phyloP scores from a whole-genome alignment of 768 basidiomycete genomes.

The Macrolepiota fuliginosa region DNA sequence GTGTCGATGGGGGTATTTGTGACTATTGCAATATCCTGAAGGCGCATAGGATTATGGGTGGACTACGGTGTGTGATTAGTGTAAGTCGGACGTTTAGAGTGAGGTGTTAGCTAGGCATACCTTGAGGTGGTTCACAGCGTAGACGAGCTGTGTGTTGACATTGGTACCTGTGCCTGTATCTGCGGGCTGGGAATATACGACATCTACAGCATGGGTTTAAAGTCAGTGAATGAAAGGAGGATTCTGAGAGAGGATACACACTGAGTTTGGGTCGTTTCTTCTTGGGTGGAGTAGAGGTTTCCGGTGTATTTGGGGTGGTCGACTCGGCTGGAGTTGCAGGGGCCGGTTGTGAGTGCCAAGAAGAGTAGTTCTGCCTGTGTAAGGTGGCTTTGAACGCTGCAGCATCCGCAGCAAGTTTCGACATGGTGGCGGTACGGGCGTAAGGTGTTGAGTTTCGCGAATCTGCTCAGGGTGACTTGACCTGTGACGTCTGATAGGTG shows the following conservation, averaged over 20 bases:
- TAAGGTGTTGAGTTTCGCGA: neutral
- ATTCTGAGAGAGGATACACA: conserved; percentile 29
- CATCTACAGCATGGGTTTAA: conserved; percentile 38
- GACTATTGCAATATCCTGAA: conserved; percentile 84
- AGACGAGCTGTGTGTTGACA: conserved; percentile 84
- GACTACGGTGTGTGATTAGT: conserved; percentile 31
- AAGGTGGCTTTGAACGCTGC: conserved; percentile 68
- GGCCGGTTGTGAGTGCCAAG: conserved; percentile 72
- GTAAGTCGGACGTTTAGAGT: neutral
- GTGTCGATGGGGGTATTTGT: conserved; percentile 76
- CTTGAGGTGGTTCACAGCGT: conserved; percentile 81
- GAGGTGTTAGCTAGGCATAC: conserved; percentile 32
- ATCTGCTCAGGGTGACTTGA: neutral
- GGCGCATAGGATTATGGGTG: conserved; percentile 76
- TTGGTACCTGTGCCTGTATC: conserved; percentile 80
- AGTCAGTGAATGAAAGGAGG: conserved; percentile 11
- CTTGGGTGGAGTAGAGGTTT: conserved; percentile 32
- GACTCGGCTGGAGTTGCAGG: conserved; percentile 20
- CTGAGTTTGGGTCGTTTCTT: conserved; percentile 70
- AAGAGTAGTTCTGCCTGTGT: conserved; percentile 63
- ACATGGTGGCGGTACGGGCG: conserved; percentile 41
- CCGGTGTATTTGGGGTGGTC: conserved; percentile 22
- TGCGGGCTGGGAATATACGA: conserved; percentile 87
- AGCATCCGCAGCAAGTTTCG: conserved; percentile 64
- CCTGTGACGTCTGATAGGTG: neutral